phyloP scores from a whole-genome alignment of 2,329 filamentous ascomycete species.

The Scolecobasidium constrictum region DNA sequence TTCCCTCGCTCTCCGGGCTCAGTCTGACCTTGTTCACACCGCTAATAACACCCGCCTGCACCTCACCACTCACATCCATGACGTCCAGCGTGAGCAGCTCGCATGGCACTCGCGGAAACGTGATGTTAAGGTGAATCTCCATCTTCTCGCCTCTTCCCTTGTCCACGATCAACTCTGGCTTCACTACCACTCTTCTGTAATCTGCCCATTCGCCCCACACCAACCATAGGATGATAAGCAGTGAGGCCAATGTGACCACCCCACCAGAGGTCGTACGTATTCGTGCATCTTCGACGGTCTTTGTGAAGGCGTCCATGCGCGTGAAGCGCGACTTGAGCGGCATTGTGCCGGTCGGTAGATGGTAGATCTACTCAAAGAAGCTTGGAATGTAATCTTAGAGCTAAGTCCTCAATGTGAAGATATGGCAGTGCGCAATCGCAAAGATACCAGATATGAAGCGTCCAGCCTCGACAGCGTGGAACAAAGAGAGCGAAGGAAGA shows the following conservation, averaged over 20 bases:
- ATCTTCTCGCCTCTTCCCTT: conserved; percentile 96
- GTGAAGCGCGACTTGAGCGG: conserved; percentile 87
- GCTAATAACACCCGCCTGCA: conserved; percentile 88
- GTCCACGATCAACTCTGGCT: conserved; percentile 90
- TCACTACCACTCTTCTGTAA: conserved; percentile 74
- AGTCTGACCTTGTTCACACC: conserved; percentile 88
- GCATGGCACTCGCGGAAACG: conserved; percentile 87
- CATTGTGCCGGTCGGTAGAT: conserved; percentile 46
- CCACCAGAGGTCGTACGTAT: conserved; percentile 93
- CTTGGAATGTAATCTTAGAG: no score
- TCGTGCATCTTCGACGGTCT: conserved; percentile 96
- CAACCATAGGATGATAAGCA: conserved; percentile 80
- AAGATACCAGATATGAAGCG: no score
- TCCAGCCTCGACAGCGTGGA: no score
- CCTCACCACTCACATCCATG: conserved; percentile 84
- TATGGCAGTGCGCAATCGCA: no score
- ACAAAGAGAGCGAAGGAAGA: no score
- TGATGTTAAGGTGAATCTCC: conserved; percentile 97
- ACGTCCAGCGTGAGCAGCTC: conserved; percentile 94
- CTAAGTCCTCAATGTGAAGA: no score
- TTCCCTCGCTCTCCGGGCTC: conserved; percentile 59
- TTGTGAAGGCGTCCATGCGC: conserved; percentile 95
- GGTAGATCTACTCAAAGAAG: no score
- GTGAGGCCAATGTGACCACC: conserved; percentile 82
- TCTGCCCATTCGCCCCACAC: conserved; percentile 94